Evolutionary conservation across 139 green algal genomes (phyloP).

Genomic region (Tetradesmus obliquus): DNA sequence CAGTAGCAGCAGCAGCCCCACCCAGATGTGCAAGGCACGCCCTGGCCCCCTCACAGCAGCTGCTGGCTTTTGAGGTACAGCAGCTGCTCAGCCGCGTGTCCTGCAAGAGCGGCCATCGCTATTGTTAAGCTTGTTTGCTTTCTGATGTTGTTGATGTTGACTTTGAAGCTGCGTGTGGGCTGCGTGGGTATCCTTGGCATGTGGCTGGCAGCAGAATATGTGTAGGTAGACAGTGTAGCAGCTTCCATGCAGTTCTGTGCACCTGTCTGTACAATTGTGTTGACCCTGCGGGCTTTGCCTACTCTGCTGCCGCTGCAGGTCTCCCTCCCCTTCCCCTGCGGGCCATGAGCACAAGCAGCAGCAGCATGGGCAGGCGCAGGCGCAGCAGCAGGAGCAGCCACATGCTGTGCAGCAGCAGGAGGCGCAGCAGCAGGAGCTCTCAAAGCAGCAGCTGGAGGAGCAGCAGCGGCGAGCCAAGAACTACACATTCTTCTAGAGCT

Average conservation of each 20-base stretch:
- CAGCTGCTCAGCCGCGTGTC: not conserved
- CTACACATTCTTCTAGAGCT: not conserved
- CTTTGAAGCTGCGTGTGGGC: not conserved
- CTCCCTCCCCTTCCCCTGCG: constrained; percentile 24
- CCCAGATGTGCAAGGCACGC: not conserved
- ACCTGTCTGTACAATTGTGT: not conserved
- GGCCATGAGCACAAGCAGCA: constrained; percentile 14
- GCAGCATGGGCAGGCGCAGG: constrained; percentile 30
- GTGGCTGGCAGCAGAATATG: not conserved
- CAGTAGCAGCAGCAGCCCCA: not conserved
- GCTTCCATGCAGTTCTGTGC: not conserved
- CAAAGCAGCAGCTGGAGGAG: not conserved
- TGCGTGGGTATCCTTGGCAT: not conserved
- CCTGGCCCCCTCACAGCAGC: constrained; percentile 31
- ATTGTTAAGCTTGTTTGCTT: not conserved
- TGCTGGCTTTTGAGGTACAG: constrained; percentile 17
- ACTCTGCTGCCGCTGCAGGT: not conserved
- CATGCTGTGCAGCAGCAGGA: not conserved
- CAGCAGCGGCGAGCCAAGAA: not conserved
- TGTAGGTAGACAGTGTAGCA: no score
- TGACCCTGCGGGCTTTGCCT: not conserved
- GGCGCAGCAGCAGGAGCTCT: not conserved
- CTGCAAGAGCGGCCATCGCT: not conserved
- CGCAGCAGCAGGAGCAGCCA: not conserved
- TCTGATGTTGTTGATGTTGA: not conserved